Base-by-base conservation (phyloP, 352 stramenopile species). In the Pythium periplocum region DNA sequence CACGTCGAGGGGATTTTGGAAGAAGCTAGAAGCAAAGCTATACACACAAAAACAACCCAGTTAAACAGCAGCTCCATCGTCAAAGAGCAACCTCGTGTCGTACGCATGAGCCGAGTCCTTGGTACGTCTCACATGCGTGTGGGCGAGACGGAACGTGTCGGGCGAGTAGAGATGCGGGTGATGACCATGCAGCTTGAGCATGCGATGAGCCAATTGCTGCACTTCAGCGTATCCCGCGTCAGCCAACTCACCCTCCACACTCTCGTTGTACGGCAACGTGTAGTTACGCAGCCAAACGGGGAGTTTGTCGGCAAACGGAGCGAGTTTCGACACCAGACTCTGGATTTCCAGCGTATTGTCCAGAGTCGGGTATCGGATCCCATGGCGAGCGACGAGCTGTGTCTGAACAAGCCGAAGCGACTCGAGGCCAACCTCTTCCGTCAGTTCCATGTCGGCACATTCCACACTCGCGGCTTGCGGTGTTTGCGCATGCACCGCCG, bases 21-120 rank as follows among this genome's bases (percentile, higher is more conserved):
- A 92, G 51, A 83, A 92, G 36, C 60, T 65, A 31, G 45, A 59
- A 6, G 61, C 69, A 58, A 90, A 92, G 12, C 77, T 88, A 49
- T 6, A 49, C 9, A 40, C 6, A 42, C 1, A 51, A 11, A 42
- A 42, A 42, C 38, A 42, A 42, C 38, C 38, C 38, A 42, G n/a
- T 41, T 6, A 31, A 45, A 47, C 2, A 53, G 53, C 36, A 17
- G 30, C 11, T 39, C 12, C 31, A 47, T 12, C 17, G 11, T 31
- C 40, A 34, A 55, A 12, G 17, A 39, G 30, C 45, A 0, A 45
- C 6, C 2, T 32, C 8, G 26, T 33, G n/a, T 34, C 73, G n/a
- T 71, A 86, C 76, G 79, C 78, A 33, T 54, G 66, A 30, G 79
- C 79, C 43, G 70, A 85, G 48, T 77, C 66, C n/a, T 71, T 75